Percentiles rank a stretch among this genome's conserved stretches.
phyloP scores from a whole-genome alignment of 768 basidiomycete genomes.

The Auriscalpium orientale region DNA sequence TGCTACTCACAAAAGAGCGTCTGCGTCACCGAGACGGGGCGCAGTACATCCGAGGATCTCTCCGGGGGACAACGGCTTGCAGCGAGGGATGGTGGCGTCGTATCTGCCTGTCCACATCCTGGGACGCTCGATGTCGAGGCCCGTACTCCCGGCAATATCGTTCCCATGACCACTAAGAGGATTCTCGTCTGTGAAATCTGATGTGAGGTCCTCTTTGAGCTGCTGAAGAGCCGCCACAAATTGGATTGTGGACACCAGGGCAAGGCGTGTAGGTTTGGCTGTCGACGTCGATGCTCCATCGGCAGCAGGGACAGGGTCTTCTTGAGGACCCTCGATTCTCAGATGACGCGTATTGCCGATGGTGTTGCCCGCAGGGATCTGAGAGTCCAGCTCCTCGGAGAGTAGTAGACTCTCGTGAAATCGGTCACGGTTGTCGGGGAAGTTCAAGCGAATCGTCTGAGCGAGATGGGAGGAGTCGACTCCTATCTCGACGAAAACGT shows the following conservation, averaged over 20 bases:
- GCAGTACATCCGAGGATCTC: slow-evolving; percentile 98
- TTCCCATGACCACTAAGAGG: no score
- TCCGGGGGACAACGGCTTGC: slow-evolving; percentile 90
- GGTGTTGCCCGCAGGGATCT: slow-evolving; percentile 38
- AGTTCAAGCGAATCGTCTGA: slow-evolving; percentile 82
- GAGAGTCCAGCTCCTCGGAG: slow-evolving; percentile 36
- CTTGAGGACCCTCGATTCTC: slow-evolving; percentile 45
- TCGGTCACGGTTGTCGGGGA: slow-evolving; percentile 63
- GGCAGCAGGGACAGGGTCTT: slow-evolving; percentile 3
- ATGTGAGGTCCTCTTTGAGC: slow-evolving; percentile 70
- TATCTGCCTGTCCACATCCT: slow-evolving; percentile 57
- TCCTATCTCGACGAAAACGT: slow-evolving; percentile 94
- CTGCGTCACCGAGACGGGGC: slow-evolving; percentile 68
- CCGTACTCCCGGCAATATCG: no score
- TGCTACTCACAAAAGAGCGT: slow-evolving; percentile 77
- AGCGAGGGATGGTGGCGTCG: slow-evolving; percentile 70
- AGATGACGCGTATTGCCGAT: slow-evolving; percentile 38
- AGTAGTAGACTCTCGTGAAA: slow-evolving; percentile 64
- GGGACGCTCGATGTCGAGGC: slow-evolving; percentile 1
- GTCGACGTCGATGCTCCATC: slow-evolving; percentile 11
- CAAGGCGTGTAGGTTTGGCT: slow-evolving; percentile 55
- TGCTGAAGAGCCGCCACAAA: slow-evolving; percentile 90
- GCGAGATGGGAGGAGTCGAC: slow-evolving; percentile 83
- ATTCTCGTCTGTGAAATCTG: slow-evolving; percentile 22
- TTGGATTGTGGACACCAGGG: slow-evolving; percentile 95